A percentile compares a stretch with the other conserved stretches of the same genome.
Evolutionary conservation across 2,329 filamentous ascomycete species (phyloP).

Genomic region (Epichloe uncinata): DNA sequence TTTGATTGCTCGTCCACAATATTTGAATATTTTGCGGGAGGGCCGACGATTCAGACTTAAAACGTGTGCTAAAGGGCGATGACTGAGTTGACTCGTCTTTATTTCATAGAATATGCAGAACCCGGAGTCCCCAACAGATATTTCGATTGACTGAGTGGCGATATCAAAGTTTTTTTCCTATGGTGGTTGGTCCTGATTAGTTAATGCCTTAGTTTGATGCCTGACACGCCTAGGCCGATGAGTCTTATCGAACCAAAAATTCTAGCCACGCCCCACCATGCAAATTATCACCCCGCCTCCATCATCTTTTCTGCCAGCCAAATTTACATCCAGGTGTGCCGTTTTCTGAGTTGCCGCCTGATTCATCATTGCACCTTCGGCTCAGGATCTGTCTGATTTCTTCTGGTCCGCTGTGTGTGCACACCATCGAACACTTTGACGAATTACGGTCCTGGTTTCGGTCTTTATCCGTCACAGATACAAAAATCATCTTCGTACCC

Average conservation of each 20-base stretch:
- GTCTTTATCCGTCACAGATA: neutral
- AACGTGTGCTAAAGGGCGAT: neutral
- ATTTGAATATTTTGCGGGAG: neutral
- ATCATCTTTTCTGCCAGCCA: constrained; percentile 6
- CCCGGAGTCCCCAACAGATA: too few species aligned
- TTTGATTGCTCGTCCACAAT: neutral
- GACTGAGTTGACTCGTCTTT: too few species aligned
- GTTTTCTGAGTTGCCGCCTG: constrained; percentile 12
- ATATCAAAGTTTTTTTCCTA: constrained; percentile 1
- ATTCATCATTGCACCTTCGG: constrained; percentile 5
- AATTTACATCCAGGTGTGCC: neutral
- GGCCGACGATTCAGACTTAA: neutral
- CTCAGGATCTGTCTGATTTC: constrained; percentile 5
- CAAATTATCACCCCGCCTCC: constrained; percentile 28
- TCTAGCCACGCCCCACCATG: constrained; percentile 25
- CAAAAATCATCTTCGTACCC: neutral
- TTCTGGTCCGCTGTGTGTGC: neutral
- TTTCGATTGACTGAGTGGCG: neutral
- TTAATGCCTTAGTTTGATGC: constrained; percentile 24
- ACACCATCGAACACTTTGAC: neutral
- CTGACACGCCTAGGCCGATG: constrained; percentile 13
- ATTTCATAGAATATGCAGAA: too few species aligned
- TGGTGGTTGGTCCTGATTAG: neutral
- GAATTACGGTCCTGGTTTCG: neutral
- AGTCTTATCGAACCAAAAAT: constrained; percentile 19